Base-by-base conservation (phyloP, 305 asterid species). In the Solanum hybrid region DNA sequence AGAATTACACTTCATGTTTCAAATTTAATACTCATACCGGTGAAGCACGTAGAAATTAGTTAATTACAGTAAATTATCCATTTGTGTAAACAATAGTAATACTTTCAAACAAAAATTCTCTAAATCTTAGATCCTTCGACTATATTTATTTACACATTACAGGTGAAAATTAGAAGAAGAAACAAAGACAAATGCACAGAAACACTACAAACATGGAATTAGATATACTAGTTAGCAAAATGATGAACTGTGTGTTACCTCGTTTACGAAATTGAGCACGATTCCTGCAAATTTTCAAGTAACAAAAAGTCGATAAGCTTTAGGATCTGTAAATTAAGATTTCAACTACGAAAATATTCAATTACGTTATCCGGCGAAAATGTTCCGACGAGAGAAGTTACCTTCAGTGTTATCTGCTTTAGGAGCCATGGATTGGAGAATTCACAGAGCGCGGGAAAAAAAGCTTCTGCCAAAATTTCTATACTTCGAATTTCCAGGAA, bases 221-320 rank as follows among this genome's bases (percentile, higher is more conserved):
- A 34, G 42, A 34, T 76, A 76, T 9, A 76, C 80, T 31, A 22
- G 1, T 73, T 10, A 17, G 32, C 2, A 35, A 36, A 34, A 26
- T 27, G 29, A 5, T 36, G n/a, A 27, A 29, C 3, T 10, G 22
- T 88, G 69, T 1, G 29, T 88, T 92, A 96, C 99, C 98, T 96
- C 99, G 90, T 97, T 95, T 51, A 96, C 98, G 95, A 92, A 97
- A 86, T 96, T 97, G 93, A 96, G 99, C 91, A 97, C 99, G 93
- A 97, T 97, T 90, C 94, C 99, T 96, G 99, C 79, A 87, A 89
- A 85, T 88, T 78, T 89, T 86, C 32, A 46, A 56, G 10, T 20
- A 86, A n/a, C 85, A 26, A 37, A 79, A 75, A 90, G 75, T 24
- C 7, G 75, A 71, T 1, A 34, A 79, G 38, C 10, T 24, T 79